phyloP scores from a whole-genome alignment of 1,284 basidiomycete genomes.

The Sporisorium iseilematis-ciliati region DNA sequence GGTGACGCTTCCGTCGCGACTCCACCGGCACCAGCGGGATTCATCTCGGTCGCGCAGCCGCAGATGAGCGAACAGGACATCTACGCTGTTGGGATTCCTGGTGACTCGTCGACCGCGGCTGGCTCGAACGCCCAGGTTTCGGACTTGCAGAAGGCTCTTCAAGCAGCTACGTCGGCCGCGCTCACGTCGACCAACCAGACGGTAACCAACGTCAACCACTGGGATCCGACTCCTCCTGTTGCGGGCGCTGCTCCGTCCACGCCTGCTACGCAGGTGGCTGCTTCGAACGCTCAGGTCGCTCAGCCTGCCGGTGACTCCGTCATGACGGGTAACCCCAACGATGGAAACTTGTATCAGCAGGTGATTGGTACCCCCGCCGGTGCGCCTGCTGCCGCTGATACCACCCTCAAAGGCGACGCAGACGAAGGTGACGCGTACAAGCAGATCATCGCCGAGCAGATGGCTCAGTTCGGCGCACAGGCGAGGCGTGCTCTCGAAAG shows the following conservation, averaged over 20 bases:
- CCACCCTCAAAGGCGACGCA: slow-evolving; percentile 8
- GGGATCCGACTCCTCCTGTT: slow-evolving; percentile 24
- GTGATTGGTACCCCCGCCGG: slow-evolving; percentile 14
- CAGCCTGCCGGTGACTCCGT: neutral
- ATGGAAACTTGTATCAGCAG: slow-evolving; percentile 22
- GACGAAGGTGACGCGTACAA: slow-evolving; percentile 21
- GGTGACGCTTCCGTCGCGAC: neutral
- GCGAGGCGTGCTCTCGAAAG: slow-evolving; percentile 11
- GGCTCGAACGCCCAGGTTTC: neutral
- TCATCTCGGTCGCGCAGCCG: slow-evolving; percentile 40
- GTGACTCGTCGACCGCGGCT: neutral
- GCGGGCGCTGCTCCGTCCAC: slow-evolving; percentile 4
- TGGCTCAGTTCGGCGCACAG: slow-evolving; percentile 21
- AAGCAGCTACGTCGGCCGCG: slow-evolving; percentile 20
- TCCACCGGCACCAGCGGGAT: slow-evolving; percentile 24
- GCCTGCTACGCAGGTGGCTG: slow-evolving; percentile 1
- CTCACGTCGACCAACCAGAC: slow-evolving; percentile 15
- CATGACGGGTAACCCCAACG: slow-evolving; percentile 26
- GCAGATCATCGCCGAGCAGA: slow-evolving; percentile 32
- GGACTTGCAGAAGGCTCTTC: slow-evolving; percentile 18
- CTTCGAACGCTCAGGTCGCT: slow-evolving; percentile 15
- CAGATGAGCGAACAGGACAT: slow-evolving; percentile 43
- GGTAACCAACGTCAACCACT: slow-evolving; percentile 15
- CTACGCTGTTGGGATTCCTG: slow-evolving; percentile 38
- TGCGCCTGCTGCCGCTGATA: neutral